phyloP scores from a whole-genome alignment of 495 filamentous ascomycete species.

The Xylaria grammica region DNA sequence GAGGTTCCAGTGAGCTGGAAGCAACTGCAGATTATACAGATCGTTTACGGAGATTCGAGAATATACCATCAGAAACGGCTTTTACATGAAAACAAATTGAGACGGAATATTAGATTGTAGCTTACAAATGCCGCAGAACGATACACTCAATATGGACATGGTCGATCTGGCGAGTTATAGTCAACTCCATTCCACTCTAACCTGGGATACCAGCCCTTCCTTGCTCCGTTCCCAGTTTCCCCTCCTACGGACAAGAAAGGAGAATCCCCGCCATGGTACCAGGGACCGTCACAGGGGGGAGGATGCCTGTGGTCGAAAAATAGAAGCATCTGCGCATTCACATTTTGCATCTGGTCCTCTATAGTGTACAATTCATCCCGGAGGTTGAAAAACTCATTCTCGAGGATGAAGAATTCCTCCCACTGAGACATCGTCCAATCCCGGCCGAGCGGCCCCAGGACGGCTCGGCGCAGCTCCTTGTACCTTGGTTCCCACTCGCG shows the following conservation, averaged over 20 bases:
- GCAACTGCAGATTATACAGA: no score
- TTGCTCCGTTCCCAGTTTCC: not conserved
- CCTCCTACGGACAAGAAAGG: not conserved
- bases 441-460: not conserved
- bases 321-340: constrained; percentile 14
- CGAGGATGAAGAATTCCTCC: constrained; percentile 4
- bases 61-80: no score
- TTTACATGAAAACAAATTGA: no score
- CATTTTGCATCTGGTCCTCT: constrained; percentile 15
- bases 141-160: no score
- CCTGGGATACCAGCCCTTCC: not conserved
- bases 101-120: no score
- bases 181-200: constrained; percentile 19
- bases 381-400: constrained; percentile 16
- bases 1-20: no score
- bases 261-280: not conserved
- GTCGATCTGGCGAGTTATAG: no score
- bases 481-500: constrained; percentile 7
- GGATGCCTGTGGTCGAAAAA: not conserved
- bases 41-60: no score
- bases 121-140: no score
- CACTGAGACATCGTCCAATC: constrained; percentile 21
- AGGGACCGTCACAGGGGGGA: not conserved
- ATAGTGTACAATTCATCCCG: constrained; percentile 2
- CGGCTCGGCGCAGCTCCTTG: constrained; percentile 1